Conservation (phyloP, 2,329 filamentous ascomycete genomes). For the Pseudogymnoascus sp. region DNA sequence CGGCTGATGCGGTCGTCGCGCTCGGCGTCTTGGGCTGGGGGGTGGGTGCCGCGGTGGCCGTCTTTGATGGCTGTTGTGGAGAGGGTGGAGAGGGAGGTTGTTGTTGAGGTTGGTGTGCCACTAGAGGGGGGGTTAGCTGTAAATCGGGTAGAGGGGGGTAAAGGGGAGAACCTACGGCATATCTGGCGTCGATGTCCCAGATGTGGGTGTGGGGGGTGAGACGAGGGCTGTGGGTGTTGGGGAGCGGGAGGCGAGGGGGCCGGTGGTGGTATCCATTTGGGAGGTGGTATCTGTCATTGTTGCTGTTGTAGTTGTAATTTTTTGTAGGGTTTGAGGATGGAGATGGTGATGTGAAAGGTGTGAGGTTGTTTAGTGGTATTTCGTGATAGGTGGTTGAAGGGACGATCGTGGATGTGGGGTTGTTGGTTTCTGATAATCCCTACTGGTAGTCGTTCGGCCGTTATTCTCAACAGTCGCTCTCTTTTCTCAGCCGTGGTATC, state of each 20-base stretch:
- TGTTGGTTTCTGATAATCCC: not conserved
- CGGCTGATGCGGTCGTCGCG: constrained; percentile 92
- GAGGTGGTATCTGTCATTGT: constrained; percentile 35
- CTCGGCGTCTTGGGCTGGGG: constrained; percentile 69
- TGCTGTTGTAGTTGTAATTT: not conserved
- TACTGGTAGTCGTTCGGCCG: not conserved
- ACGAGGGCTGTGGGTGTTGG: constrained; percentile 41
- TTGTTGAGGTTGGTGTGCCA: constrained; percentile 86
- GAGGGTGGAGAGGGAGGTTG: constrained; percentile 82
- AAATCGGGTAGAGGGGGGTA: constrained; percentile 13
- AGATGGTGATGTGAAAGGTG: not conserved
- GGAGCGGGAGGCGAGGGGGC: constrained; percentile 76
- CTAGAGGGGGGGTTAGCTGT: constrained; percentile 36
- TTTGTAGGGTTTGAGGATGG: not conserved
- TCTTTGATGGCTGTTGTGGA: constrained; percentile 96
- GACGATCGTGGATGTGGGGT: not conserved
- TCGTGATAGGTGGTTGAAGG: not conserved
- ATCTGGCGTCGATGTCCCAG: constrained; percentile 40
- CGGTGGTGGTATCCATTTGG: constrained; percentile 65
- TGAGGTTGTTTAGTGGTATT: not conserved
- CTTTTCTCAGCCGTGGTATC: not conserved
- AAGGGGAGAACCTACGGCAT: constrained; percentile 59
- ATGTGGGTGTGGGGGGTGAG: not conserved
- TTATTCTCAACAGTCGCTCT: not conserved
- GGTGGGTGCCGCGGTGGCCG: constrained; percentile 75